Base-by-base conservation (phyloP, 352 stramenopile genomes). In the Phytopythium vexans region DNA sequence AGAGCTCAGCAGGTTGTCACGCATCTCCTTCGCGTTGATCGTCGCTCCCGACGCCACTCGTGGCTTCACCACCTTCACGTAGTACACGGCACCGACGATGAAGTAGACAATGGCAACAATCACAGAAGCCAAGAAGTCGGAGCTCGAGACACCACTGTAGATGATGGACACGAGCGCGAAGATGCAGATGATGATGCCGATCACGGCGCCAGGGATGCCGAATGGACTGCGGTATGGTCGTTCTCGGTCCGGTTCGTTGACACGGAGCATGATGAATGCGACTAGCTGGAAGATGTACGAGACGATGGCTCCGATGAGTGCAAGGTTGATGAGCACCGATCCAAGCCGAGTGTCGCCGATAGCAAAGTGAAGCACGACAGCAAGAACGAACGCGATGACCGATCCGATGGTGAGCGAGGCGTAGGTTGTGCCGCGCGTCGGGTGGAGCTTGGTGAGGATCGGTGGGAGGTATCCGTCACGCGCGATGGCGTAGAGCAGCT, bases 271-370 rank as follows among this genome's bases (percentile, higher is more conserved):
- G 51, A 86, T 80, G 52, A 86, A 86, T 9, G 75, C 62, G 1
- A 58, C 57, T 16, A 86, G 63, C 49, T 86, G 75, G 61, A 86
- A 84, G 31, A 72, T 50, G 54, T 86, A 86, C 41, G 70, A 84
- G 12, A 86, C 72, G 31, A 86, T 64, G 36, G 75, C 75, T 14
- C 75, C 75, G 33, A 82, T 83, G 33, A 86, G 60, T 33, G 75
- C 62, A 36, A 86, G 41, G 52, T 86, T 84, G 55, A 86, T 84
- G 10, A 86, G 48, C 33, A 86, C 75, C 7, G 75, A 82, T 38
- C 75, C 73, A 32, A 86, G 62, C 38, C 71, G 72, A 2, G 61
- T 60, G 54, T 84, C 74, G 14, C 73, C 75, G 41, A 86, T 86
- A 35, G 67, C 61, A 35, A 73, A 86, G 41, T 86, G 74, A 16